Evolutionary conservation across 306 rosid genomes (phyloP), one percentile per base, ranked within the genome.

Genomic region (Dalbergia cultrata): DNA sequence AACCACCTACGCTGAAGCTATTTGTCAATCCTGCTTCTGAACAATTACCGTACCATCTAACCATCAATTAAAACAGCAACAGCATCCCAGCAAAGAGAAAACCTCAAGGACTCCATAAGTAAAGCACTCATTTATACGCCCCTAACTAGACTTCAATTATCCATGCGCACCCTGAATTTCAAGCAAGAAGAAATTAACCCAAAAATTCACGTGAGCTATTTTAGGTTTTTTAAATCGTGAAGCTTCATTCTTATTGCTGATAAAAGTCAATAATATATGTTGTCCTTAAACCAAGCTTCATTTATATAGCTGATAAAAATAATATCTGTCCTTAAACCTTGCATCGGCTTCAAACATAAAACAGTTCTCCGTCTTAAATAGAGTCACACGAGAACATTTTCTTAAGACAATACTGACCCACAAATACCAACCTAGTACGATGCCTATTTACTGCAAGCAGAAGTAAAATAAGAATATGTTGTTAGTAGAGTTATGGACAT

Each of bases 141-240:
- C 67, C 85, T 83, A 60, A 77, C 82, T 83, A 81, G 70, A 85
- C 82, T 72, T 87, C 77, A 52, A 60, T 14, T 57, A 54, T 80
- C 85, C 79, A 81, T 59, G 74, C 57, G 80, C 79, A 78, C 64
- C 86, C 88, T 83, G 89, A 83, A 81, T 72, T 72, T 68, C 49
- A 78, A 82, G 63, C 4, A 18, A 17, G 75, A 80, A 60, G 63
- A 67, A 75, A 64, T 58, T 61, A 78, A 80, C 68, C 18, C 61
- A 61, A 81, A 65, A 13, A 54, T 59, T 34, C 67, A 53, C 16
- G 14, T 50, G 67, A 50, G 56, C 72, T 22, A n/a, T 68, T 37
- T 50, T 35, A 45, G 63, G 8, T 62, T 4, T 33, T 70, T 31
- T 22, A 8, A 21, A 72, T 22, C 6, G 56, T n/a, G 67, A 53